Evolutionary conservation across 371 early-diverging fungal genomes (phyloP).

Genomic region (Rhizopus sp.): DNA sequence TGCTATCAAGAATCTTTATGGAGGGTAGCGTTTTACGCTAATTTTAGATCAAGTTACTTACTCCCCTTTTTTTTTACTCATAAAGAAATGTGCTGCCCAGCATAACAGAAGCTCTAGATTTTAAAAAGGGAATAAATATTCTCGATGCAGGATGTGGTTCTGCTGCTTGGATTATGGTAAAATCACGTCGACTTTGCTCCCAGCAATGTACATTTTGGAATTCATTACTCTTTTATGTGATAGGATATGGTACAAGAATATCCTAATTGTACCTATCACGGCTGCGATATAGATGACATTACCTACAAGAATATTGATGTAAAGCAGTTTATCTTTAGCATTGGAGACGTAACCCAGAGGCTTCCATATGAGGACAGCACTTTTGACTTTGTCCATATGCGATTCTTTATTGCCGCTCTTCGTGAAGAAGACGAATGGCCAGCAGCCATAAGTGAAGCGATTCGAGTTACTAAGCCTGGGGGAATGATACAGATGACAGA

Average conservation of each 20-base stretch:
- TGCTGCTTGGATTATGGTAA: slow-evolving; percentile 24
- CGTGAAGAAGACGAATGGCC: slow-evolving; percentile 23
- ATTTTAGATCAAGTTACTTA: not conserved
- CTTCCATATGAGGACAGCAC: slow-evolving; percentile 20
- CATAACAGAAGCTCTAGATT: slow-evolving; percentile 5
- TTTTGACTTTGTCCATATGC: slow-evolving; percentile 23
- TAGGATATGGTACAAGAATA: slow-evolving; percentile 22
- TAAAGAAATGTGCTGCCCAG: slow-evolving; percentile 11
- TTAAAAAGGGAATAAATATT: slow-evolving; percentile 8
- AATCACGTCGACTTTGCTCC: not conserved
- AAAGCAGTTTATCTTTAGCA: slow-evolving; percentile 8
- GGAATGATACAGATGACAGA: slow-evolving; percentile 16
- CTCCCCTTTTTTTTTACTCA: not conserved
- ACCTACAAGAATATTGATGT: slow-evolving; percentile 10
- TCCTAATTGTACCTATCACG: slow-evolving; percentile 16
- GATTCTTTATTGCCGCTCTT: slow-evolving; percentile 18
- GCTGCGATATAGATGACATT: slow-evolving; percentile 21
- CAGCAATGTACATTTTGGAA: not conserved
- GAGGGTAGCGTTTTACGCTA: slow-evolving; percentile 9
- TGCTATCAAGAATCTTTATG: slow-evolving; percentile 18
- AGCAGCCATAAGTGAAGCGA: slow-evolving; percentile 11
- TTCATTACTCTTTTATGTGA: not conserved
- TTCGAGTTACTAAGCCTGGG: slow-evolving; percentile 21
- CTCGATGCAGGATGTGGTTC: slow-evolving; percentile 26
- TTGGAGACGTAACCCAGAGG: slow-evolving; percentile 13